Percentiles rank a stretch among this genome's conserved stretches.
phyloP scores from a whole-genome alignment of 495 filamentous ascomycete species.

The Podospora pseudoanserina region DNA sequence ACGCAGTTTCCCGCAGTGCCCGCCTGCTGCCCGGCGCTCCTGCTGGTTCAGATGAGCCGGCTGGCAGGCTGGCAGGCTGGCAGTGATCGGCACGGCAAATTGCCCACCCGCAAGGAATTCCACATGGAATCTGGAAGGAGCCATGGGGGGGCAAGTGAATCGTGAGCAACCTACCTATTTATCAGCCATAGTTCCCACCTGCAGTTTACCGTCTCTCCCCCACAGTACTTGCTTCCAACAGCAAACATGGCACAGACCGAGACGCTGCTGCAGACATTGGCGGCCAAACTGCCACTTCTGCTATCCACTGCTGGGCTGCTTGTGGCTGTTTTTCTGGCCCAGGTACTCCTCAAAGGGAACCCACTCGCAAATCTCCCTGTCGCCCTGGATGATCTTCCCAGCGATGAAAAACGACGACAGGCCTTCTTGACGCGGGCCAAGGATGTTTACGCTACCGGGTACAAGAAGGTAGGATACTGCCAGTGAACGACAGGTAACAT shows the following conservation, averaged over 20 bases:
- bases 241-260: slow-evolving; percentile 20
- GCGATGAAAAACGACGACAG: slow-evolving; percentile 33
- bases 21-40: no score
- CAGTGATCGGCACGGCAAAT: no score
- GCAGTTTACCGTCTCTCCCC: not conserved
- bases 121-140: no score
- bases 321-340: slow-evolving; percentile 25
- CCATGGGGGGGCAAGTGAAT: no score
- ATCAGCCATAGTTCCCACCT: not conserved
- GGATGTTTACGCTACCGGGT: slow-evolving; percentile 34
- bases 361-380: slow-evolving; percentile 27
- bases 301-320: slow-evolving; percentile 25
- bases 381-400: slow-evolving; percentile 30
- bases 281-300: slow-evolving; percentile 29
- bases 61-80: no score
- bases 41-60: no score
- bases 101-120: no score
- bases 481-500: not conserved
- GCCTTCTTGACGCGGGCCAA: slow-evolving; percentile 27
- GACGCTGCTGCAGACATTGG: slow-evolving; percentile 10
- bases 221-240: not conserved
- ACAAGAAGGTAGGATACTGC: slow-evolving; percentile 25
- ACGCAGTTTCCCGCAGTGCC: not conserved
- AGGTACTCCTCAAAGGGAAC: slow-evolving; percentile 17
- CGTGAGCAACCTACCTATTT: no score